Percentiles rank a stretch among this genome's conserved stretches.
These are phyloP conservation scores for Globisporangium solare DNA, from an alignment of 352 stramenopile genomes.

Conservation along the genomic window DNA sequence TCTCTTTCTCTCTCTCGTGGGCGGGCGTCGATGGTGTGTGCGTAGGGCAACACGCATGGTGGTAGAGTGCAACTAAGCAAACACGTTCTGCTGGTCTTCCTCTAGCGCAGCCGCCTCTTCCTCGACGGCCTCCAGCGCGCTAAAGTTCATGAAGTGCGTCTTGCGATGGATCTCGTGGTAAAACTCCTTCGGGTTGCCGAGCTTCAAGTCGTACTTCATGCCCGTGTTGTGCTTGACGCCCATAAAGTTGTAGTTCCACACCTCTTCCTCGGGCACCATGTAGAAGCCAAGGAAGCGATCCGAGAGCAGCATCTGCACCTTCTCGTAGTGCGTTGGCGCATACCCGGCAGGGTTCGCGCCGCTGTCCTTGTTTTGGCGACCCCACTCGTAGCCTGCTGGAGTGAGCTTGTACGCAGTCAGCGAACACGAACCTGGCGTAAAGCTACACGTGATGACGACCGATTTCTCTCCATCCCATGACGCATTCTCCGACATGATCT, in stretches of 20 bases:
- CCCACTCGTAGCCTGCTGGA: constrained; percentile 96
- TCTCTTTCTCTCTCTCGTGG: too few species aligned
- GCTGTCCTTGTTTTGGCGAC: constrained; percentile 96
- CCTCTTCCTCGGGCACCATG: constrained; percentile 97
- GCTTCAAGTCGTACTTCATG: constrained; percentile 98
- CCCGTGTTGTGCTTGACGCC: constrained; percentile 96
- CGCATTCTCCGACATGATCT: constrained; percentile 97
- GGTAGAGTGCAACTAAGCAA: constrained; percentile 30
- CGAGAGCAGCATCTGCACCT: constrained; percentile 99
- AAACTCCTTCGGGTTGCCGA: constrained; percentile 98
- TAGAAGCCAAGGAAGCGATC: constrained; percentile 99
- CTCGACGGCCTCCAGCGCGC: constrained; percentile 93
- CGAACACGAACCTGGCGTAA: constrained; percentile 99
- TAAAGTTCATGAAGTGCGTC: constrained; percentile 99
- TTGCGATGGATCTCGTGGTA: constrained; percentile 99
- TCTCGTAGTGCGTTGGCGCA: constrained; percentile 96
- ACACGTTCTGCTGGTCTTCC: constrained; percentile 90
- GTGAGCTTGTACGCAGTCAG: constrained; percentile 99
- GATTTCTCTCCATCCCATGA: constrained; percentile 97
- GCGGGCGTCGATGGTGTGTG: too few species aligned
- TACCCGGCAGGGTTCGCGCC: constrained; percentile 95
- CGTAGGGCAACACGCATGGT: too few species aligned
- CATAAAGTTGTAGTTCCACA: constrained; percentile 99
- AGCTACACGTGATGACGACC: constrained; percentile 97
- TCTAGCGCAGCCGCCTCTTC: constrained; percentile 85